Evolutionary conservation across 78 protist species (phyloP), one percentile per base, ranked within the genome.

Genomic region (Dictyostelium citrinum): DNA sequence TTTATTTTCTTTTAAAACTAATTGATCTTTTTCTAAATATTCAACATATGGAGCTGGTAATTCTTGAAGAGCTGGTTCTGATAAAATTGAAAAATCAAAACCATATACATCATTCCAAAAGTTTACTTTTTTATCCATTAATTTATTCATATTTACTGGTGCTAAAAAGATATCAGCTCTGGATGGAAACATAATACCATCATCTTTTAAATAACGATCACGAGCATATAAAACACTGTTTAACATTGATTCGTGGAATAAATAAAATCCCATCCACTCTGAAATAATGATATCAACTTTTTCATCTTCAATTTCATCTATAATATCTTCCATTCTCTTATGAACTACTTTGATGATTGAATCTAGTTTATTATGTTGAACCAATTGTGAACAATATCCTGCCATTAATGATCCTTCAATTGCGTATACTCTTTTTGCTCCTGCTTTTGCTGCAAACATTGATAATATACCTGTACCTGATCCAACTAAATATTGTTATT

Each of bases 211-310:
- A 83, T 82, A 96, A 41, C 74, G 75, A 72, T 96, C 97, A 55
- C 98, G 91, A 31, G 98, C 98, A 29, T 41, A 35, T 16, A 96
- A 24, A 2, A 96, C 98, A 27, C 96, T 84, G 39, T 96, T 93
- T 46, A 96, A 82, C 98, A 96, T 96, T 41, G 90, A 43, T 93
- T 97, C 98, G 58, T 96, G 96, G 6, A 97, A 71, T 46, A 97
- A 85, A 80, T 90, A 94, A 79, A 95, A 97, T 33, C 98, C 98
- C 98, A 97, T 97, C 98, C 98, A 97, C 72, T 97, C 98, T 16
- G 97, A 91, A n/a, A 97, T 75, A 37, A 97, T 97, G 1, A 97
- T 70, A 70, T 97, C 98, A 11, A 97, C 98, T 46, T 93, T 71
- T 71, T 95, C 46, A 12, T 49, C 86, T 5, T 51, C 67, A 3